phyloP scores from a whole-genome alignment of 345 rosid genomes.

The Eutrema heterophyllum region DNA sequence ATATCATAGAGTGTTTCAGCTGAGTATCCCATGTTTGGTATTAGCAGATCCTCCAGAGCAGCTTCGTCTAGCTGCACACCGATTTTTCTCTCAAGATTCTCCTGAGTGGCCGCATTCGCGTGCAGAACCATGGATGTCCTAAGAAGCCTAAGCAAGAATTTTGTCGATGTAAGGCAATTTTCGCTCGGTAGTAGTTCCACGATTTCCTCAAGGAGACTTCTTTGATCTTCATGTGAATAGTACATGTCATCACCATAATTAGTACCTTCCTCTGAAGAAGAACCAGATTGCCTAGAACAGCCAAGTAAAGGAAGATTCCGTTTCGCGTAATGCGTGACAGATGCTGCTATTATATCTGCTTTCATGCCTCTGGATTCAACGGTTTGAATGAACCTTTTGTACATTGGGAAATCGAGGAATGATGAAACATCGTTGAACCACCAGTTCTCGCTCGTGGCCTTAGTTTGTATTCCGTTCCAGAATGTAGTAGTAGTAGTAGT shows the following conservation, averaged over 20 bases:
- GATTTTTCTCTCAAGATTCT: conserved; percentile 61
- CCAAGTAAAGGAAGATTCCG: conserved; percentile 68
- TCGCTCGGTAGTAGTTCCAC: conserved; percentile 62
- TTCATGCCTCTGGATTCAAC: conserved; percentile 52
- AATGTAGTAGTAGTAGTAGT: conserved; percentile 14
- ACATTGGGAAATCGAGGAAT: conserved; percentile 45
- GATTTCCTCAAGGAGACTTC: conserved; percentile 64
- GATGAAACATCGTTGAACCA: conserved; percentile 78
- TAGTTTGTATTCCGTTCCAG: conserved; percentile 73
- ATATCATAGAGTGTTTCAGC: conserved; percentile 75
- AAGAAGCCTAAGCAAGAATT: conserved; percentile 78
- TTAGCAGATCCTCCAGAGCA: conserved; percentile 69
- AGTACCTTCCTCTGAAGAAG: conserved; percentile 32
- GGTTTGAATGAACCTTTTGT: conserved; percentile 61
- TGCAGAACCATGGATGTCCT: conserved; percentile 67
- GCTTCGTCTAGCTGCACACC: conserved; percentile 76
- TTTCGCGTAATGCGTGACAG: conserved; percentile 60
- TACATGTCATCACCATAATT: conserved; percentile 15
- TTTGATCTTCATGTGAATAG: conserved; percentile 42
- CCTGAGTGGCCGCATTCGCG: conserved; percentile 47
- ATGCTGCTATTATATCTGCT: conserved; percentile 51
- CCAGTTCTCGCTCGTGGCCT: conserved; percentile 55
- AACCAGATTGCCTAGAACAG: conserved; percentile 38
- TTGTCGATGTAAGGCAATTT: conserved; percentile 51
- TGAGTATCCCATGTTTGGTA: conserved; percentile 72